Base-by-base conservation (phyloP, 352 stramenopile species). In the Phytophthora melonis region DNA sequence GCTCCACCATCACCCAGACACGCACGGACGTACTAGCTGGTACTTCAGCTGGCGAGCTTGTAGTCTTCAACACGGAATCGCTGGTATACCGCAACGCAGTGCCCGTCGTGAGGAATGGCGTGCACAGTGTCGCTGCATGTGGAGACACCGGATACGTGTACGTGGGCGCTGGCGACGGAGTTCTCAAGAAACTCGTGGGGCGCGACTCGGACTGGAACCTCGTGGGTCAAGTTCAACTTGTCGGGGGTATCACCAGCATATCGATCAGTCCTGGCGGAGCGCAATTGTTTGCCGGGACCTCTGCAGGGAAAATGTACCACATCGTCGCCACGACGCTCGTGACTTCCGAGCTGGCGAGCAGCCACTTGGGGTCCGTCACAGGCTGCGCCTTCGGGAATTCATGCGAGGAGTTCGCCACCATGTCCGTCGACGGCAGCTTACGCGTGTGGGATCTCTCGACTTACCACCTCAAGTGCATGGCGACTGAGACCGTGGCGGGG, bases 101-200 rank as follows among this genome's bases (percentile, higher is more conserved):
- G 16, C 80, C 86, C 3, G 77, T 93, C 11, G 89, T 83, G 4
- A 77, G 77, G 58, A 93, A 90, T 64, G 87, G 84, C 27, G 87
- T 97, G 16, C 95, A 96, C 65, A 93, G 87, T 41, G 69, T 96
- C 34, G 83, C 76, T 19, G 79, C 89, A 4, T 95, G 88, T 45
- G 77, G 79, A 55, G 78, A 79, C 10, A 90, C 84, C 0, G 81
- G 82, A 1, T 87, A 82, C 36, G 73, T 97, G 34, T 97, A 93
- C 66, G 88, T 95, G 10, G 92, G 92, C 11, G 91, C 89, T 34
- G 92, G 92, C 1, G 90, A 98, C 62, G 92, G 92, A 45, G 83
- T 94, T 41, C 70, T 98, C 32, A 95, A 95, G 76, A 95, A 95
- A 52, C 78, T 97, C 0, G 72, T 91, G 3, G 92, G 90, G 0